phyloP scores from a whole-genome alignment of 2,329 filamentous ascomycete species.

The Tolypocladium tropicale region DNA sequence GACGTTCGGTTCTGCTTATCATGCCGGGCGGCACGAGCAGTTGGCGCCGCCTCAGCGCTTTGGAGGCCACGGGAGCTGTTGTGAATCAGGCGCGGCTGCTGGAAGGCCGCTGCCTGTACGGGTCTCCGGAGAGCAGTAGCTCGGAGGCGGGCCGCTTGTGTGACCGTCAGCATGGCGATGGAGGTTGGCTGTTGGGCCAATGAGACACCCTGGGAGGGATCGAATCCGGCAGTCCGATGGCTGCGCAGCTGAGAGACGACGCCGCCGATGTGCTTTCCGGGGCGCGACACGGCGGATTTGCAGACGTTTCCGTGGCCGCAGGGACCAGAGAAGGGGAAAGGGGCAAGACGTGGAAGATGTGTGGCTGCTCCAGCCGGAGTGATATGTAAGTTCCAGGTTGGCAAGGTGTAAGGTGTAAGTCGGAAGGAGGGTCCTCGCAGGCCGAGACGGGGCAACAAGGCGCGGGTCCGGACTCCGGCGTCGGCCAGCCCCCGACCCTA shows the following conservation, averaged over 20 bases:
- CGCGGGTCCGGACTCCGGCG: constrained; percentile 1
- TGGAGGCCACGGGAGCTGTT: constrained; percentile 8
- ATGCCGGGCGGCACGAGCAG: constrained; percentile 12
- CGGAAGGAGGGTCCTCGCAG: not conserved
- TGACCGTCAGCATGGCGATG: constrained; percentile 2
- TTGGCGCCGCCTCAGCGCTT: constrained; percentile 14
- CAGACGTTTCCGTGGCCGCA: not conserved
- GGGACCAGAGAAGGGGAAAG: not conserved
- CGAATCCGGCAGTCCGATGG: not conserved
- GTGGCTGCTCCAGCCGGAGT: not conserved
- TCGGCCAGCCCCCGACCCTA: constrained; percentile 5
- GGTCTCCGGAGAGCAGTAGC: not conserved
- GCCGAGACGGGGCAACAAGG: not conserved
- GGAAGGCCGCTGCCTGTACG: not conserved
- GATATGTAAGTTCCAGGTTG: not conserved
- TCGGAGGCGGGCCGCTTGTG: not conserved
- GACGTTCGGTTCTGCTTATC: constrained; percentile 13
- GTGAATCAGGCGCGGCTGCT: constrained; percentile 8
- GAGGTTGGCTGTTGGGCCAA: not conserved
- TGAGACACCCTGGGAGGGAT: not conserved
- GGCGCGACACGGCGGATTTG: not conserved
- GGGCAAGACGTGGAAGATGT: not conserved
- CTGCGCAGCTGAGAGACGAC: not conserved
- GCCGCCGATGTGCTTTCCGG: not conserved
- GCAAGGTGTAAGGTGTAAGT: not conserved